Percentiles rank a stretch among this genome's conserved stretches.
Conservation (phyloP, 2,329 filamentous ascomycete genomes). For the Colletotrichum truncatum region DNA sequence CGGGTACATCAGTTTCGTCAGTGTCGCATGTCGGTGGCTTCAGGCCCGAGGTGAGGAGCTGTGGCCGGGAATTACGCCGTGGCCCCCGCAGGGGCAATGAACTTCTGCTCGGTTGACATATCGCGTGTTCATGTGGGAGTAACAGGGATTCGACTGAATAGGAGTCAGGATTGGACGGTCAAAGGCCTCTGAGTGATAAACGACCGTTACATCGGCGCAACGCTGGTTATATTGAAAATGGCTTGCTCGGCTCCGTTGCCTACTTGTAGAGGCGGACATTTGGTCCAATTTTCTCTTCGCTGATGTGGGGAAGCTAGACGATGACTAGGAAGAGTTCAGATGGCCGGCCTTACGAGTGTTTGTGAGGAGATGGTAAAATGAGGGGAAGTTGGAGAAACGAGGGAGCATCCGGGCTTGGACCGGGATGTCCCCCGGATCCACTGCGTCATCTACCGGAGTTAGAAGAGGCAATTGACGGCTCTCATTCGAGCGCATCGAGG, state of each 20-base stretch:
- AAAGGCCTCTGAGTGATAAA: neutral
- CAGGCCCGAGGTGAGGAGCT: constrained; percentile 15
- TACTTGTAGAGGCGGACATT: neutral
- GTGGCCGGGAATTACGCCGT: neutral
- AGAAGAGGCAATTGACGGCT: neutral
- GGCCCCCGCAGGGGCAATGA: neutral
- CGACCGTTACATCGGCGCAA: constrained; percentile 24
- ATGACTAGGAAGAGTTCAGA: neutral
- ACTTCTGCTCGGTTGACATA: constrained; percentile 10
- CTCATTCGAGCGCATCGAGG: constrained; percentile 27
- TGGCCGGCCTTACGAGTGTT: neutral
- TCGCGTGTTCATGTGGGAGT: neutral
- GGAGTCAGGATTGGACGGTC: constrained; percentile 1
- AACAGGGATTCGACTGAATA: neutral
- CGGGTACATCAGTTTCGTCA: constrained; percentile 4
- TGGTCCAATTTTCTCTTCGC: neutral
- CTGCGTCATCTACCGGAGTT: constrained; percentile 20
- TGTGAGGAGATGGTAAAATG: neutral
- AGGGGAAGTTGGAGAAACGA: constrained; percentile 26
- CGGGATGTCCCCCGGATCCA: constrained; percentile 20
- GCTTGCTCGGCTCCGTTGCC: neutral
- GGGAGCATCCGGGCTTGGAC: constrained; percentile 11
- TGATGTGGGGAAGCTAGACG: constrained; percentile 13
- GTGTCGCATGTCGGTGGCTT: constrained; percentile 25
- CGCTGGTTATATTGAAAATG: constrained; percentile 2